These are phyloP conservation scores for Magnusiomyces paraingens DNA, from an alignment of 1,139 yeast genomes.

Conservation along the genomic window DNA sequence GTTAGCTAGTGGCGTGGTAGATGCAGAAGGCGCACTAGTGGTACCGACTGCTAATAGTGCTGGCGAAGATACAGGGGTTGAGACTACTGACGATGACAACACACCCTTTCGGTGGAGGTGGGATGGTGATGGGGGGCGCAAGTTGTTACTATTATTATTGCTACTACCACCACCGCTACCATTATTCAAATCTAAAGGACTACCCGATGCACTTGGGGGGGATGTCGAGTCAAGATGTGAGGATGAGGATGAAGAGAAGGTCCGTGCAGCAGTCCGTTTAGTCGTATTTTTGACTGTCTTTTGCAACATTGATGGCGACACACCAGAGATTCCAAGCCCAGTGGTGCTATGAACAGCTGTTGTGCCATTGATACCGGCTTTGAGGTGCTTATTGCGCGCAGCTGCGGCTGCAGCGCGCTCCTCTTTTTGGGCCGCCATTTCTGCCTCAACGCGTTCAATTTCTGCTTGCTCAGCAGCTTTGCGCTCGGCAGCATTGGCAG, in stretches of 20 bases:
- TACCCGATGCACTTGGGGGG: not conserved
- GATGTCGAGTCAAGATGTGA: not conserved
- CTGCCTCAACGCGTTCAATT: slow-evolving; percentile 9
- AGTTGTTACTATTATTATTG: not conserved
- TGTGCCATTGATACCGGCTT: not conserved
- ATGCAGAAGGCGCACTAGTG: not conserved
- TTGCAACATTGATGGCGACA: slow-evolving; percentile 8
- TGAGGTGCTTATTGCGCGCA: not conserved
- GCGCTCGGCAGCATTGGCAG: slow-evolving; percentile 12
- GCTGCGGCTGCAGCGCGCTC: slow-evolving; percentile 5
- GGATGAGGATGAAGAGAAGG: not conserved
- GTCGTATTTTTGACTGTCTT: slow-evolving; percentile 4
- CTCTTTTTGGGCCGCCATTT: slow-evolving; percentile 10
- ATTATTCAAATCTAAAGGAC: not conserved
- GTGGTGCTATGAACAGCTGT: not conserved
- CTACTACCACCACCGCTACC: not conserved
- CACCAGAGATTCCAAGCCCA: not conserved
- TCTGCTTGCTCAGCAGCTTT: slow-evolving; percentile 1
- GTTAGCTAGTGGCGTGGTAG: not conserved
- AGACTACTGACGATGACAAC: not conserved
- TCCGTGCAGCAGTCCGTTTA: not conserved
- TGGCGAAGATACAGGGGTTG: not conserved
- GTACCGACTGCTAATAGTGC: not conserved
- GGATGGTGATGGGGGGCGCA: not conserved
- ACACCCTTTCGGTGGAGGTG: not conserved